Evolutionary conservation across 306 rosid genomes (phyloP).

Genomic region (Rosa chinensis): DNA sequence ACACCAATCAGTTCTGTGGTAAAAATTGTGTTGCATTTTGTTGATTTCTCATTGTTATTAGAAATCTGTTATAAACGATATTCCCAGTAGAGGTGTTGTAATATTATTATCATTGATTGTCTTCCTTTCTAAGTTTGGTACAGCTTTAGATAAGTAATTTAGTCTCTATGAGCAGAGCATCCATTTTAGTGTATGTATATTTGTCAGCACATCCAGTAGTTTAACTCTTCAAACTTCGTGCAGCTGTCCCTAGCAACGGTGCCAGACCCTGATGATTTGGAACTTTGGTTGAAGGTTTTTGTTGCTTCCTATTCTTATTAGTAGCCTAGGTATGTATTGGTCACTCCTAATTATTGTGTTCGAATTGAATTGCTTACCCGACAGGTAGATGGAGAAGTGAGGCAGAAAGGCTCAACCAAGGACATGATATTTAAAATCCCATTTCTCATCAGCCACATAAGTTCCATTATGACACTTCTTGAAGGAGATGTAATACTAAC

Average conservation of each 20-base stretch:
- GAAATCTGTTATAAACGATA: background rate
- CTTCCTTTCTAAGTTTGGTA: background rate
- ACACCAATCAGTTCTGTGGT: conserved; percentile 85
- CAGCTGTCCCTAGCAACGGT: conserved; percentile 72
- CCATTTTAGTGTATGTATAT: background rate
- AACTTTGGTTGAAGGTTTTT: conserved; percentile 86
- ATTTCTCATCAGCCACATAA: conserved; percentile 83
- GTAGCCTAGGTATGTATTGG: conserved; percentile 11
- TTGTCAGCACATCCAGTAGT: conserved; percentile 11
- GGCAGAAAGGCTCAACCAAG: conserved; percentile 95
- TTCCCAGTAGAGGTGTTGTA: background rate
- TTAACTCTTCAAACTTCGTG: conserved; percentile 25
- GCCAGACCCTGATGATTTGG: conserved; percentile 81
- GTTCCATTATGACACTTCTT: conserved; percentile 78
- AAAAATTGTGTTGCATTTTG: conserved; percentile 35
- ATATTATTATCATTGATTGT: too few species aligned
- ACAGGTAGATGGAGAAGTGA: conserved; percentile 81
- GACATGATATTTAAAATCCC: conserved; percentile 94
- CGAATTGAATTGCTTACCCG: conserved; percentile 19
- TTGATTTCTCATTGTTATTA: conserved; percentile 17
- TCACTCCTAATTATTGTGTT: conserved; percentile 20
- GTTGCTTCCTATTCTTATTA: conserved; percentile 1
- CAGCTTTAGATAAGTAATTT: background rate
- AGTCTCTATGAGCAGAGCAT: conserved; percentile 11
- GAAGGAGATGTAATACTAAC: conserved; percentile 97